A percentile compares a stretch with the other conserved stretches of the same genome.
These are phyloP conservation scores for Mrakia gelida DNA, from an alignment of 768 basidiomycete genomes.

Conservation along the genomic window DNA sequence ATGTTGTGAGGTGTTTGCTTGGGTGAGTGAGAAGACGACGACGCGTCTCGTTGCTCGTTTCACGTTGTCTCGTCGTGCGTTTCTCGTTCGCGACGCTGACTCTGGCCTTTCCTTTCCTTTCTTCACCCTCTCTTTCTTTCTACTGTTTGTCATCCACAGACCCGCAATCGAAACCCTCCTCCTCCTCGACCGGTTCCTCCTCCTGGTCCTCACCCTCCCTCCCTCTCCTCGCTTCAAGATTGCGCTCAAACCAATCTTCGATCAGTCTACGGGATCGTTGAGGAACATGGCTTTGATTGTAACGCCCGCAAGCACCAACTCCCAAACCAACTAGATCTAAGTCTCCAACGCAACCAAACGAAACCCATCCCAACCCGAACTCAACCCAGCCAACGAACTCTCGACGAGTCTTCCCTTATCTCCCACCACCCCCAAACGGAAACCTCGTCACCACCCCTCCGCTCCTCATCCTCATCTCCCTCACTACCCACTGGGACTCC, in stretches of 20 bases:
- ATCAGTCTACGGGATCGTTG: background rate
- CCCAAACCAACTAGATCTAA: no score
- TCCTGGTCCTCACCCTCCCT: background rate
- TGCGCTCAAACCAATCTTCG: background rate
- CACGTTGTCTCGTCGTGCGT: background rate
- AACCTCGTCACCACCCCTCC: background rate
- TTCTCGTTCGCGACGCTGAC: background rate
- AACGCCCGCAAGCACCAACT: no score
- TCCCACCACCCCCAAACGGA: background rate
- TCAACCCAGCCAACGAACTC: background rate
- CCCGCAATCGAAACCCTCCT: conserved; percentile 4
- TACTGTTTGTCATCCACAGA: background rate
- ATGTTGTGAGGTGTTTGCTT: background rate
- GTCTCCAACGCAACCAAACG: background rate
- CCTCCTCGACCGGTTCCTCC: background rate
- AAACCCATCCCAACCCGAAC: no score
- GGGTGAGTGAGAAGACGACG: conserved; percentile 1
- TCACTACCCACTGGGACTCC: background rate
- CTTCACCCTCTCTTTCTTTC: background rate
- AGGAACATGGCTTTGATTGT: conserved; percentile 10
- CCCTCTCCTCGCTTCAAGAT: background rate
- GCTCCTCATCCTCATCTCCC: conserved; percentile 9
- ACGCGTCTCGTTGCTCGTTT: background rate
- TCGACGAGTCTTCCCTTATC: background rate
- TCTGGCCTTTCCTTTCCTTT: background rate